These are phyloP conservation scores for Phytophthora tubulina DNA, from an alignment of 352 stramenopile genomes.

Conservation along the genomic window DNA sequence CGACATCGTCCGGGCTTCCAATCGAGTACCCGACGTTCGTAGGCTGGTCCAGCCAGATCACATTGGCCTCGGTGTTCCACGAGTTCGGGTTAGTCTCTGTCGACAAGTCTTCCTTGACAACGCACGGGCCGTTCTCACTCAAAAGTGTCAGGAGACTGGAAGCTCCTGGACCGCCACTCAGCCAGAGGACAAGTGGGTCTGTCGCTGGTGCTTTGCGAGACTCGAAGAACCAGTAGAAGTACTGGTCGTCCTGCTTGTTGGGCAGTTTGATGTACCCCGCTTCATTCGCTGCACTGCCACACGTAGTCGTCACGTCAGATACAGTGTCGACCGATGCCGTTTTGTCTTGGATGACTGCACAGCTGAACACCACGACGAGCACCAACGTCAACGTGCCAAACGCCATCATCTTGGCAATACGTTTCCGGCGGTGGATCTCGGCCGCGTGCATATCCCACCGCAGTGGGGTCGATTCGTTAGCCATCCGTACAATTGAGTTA, in stretches of 20 bases:
- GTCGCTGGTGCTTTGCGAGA: constrained; percentile 43
- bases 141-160: constrained; percentile 58
- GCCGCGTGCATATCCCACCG: constrained; percentile 4
- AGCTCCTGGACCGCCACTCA: constrained; percentile 61
- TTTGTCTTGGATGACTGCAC: constrained; percentile 6
- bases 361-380: constrained; percentile 25
- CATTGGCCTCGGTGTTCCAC: constrained; percentile 71
- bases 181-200: constrained; percentile 67
- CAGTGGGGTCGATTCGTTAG: constrained; percentile 34
- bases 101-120: constrained; percentile 49
- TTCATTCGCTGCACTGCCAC: constrained; percentile 47
- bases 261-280: constrained; percentile 60
- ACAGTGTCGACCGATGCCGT: background rate
- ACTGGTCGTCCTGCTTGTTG: constrained; percentile 57
- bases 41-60: constrained; percentile 76
- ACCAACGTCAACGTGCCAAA: constrained; percentile 26
- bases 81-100: constrained; percentile 58
- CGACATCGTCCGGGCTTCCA: constrained; percentile 41
- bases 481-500: constrained; percentile 18
- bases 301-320: constrained; percentile 7
- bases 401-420: constrained; percentile 30
- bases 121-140: constrained; percentile 65
- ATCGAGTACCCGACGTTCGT: constrained; percentile 72
- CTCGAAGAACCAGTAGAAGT: constrained; percentile 80
- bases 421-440: constrained; percentile 17